Conservation (phyloP, 345 rosid genomes). For the Luvunga scandens region DNA sequence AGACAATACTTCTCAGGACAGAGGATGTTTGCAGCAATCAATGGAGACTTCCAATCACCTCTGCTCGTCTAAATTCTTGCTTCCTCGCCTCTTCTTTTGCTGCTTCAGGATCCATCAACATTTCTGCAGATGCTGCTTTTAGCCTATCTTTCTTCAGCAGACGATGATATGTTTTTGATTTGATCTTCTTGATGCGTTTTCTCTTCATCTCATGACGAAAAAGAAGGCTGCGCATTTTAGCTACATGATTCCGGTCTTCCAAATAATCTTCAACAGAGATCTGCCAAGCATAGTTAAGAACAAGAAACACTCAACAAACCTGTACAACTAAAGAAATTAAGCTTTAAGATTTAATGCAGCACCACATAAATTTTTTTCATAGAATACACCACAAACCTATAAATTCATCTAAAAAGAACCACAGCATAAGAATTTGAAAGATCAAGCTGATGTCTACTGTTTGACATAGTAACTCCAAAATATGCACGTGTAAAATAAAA, state of each 20-base stretch:
- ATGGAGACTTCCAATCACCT: constrained; percentile 45
- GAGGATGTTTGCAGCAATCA: background rate
- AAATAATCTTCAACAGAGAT: constrained; percentile 72
- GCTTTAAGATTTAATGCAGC: background rate
- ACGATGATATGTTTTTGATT: constrained; percentile 85
- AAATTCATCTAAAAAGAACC: background rate
- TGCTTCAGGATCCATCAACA: constrained; percentile 76
- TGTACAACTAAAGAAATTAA: background rate
- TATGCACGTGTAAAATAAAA: background rate
- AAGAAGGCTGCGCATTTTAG: constrained; percentile 88
- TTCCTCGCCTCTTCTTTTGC: constrained; percentile 77
- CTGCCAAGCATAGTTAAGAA: constrained; percentile 40
- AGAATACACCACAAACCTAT: background rate
- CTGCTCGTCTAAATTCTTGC: constrained; percentile 74
- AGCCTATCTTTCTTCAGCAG: constrained; percentile 61
- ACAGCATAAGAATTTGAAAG: constrained; percentile 1
- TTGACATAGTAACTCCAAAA: background rate
- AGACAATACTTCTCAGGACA: background rate
- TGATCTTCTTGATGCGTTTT: constrained; percentile 82
- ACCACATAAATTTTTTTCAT: background rate
- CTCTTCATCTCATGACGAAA: constrained; percentile 83
- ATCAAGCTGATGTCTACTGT: background rate
- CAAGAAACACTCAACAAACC: constrained; percentile 3
- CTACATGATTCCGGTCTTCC: constrained; percentile 51
- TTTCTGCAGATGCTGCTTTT: constrained; percentile 42